Evolutionary conservation across 768 basidiomycete species (phyloP), one percentile per base, ranked within the genome.

Genomic region (Leucocoprinus leucothites): DNA sequence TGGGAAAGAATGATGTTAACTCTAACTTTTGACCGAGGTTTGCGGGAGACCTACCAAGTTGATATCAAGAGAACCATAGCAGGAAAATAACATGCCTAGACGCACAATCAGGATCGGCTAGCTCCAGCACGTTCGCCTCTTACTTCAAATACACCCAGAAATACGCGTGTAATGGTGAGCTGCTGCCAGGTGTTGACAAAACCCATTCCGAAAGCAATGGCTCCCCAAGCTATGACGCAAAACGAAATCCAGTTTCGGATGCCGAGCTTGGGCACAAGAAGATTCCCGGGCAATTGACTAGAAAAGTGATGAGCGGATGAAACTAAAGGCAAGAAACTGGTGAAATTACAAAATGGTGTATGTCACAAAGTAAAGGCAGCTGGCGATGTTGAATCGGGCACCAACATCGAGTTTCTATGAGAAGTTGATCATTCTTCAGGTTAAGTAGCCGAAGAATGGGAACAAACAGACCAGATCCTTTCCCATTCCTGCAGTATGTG

Each of bases 401-500:
- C 64, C 65, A 38, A 64, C 55, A 28, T 59, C 38, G 9, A 67
- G 64, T 35, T 60, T 43, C 66, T 66, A 21, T 9, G 13, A 25
- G 9, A 11, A 11, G 5, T 11, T 5, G 5, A 31, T 31, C 5
- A 31, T 31, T 31, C n/a, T n/a, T n/a, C n/a, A n/a, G n/a, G 31
- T 31, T 31, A 31, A 31, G 31, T 31, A 11, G 11, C 31, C 6
- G 31, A 31, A 31, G 11, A 31, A 18, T 9, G 25, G 18, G n/a
- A 25, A 2, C 9, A n/a, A 38, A 60, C 61, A 31, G 38, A 73
- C 73, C 50, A 73, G 53, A 51, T 73, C 72, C 51, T 53, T 48
- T 25, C 65, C 68, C 73, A 74, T 72, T 14, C 73, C 73, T 26
- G 71, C 68, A 25, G 69, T 68, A 8, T 70, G 62, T 18, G 72